Conservation (phyloP, 176 grass and related monocot species). For the Lolium rigidum region DNA sequence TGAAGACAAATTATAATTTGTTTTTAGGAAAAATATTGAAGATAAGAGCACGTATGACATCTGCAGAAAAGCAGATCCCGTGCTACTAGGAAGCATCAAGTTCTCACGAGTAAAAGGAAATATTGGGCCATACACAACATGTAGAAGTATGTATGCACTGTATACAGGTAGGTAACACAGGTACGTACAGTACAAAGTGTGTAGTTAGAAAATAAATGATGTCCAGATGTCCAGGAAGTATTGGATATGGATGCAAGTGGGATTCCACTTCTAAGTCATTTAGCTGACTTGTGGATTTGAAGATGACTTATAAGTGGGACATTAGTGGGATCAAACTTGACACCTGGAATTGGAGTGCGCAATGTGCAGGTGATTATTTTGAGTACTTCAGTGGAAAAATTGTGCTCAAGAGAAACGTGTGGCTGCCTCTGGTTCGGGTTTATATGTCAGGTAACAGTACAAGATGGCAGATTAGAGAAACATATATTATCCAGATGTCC, state of each 20-base stretch:
- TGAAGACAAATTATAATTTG: background rate
- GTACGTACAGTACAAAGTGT: background rate
- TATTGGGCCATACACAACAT: background rate
- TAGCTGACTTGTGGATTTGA: no score
- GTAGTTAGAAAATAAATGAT: background rate
- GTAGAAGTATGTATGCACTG: background rate
- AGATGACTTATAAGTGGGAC: no score
- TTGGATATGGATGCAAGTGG: no score
- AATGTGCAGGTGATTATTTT: conserved; percentile 11
- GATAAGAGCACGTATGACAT: background rate
- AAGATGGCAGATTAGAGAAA: background rate
- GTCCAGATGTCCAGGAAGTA: background rate
- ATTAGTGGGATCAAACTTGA: no score
- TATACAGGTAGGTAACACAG: background rate
- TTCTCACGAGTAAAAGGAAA: background rate
- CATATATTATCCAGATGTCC: background rate
- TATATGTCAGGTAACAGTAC: background rate
- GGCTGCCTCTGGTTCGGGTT: background rate
- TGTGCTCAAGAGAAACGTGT: background rate
- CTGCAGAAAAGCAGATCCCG: background rate
- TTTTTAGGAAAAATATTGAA: background rate
- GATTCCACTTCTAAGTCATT: no score
- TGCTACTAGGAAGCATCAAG: background rate
- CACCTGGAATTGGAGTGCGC: background rate
- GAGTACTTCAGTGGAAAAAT: background rate